Evolutionary conservation across 257 asterid species (phyloP).

Genomic region (Gardenia jasminoides): DNA sequence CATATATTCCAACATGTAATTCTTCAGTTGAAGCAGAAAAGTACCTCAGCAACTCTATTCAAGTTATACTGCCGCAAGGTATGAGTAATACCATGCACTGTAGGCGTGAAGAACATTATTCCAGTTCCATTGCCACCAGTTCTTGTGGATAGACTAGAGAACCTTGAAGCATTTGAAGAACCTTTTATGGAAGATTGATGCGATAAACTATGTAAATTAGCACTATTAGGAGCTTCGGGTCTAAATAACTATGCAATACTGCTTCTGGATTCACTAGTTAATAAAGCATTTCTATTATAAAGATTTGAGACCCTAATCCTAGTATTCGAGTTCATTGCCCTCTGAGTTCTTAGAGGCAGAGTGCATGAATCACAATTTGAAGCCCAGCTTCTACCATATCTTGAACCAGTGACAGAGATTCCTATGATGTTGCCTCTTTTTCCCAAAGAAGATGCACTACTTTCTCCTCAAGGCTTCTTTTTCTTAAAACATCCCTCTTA

Average conservation of each 20-base stretch:
- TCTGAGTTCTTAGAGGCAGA: slow-evolving; percentile 44
- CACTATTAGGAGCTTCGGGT: slow-evolving; percentile 28
- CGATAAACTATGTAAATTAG: slow-evolving; percentile 30
- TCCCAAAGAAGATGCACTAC: slow-evolving; percentile 44
- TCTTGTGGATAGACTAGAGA: slow-evolving; percentile 40
- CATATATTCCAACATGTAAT: no score
- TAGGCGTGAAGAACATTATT: slow-evolving; percentile 27
- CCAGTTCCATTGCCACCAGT: slow-evolving; percentile 32
- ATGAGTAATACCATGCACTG: slow-evolving; percentile 38
- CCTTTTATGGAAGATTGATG: slow-evolving; percentile 28
- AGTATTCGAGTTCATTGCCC: slow-evolving; percentile 33
- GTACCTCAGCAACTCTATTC: slow-evolving; percentile 73
- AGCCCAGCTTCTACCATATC: slow-evolving; percentile 32
- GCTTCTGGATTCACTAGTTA: slow-evolving; percentile 31
- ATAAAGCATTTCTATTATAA: slow-evolving; percentile 33
- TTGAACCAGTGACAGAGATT: slow-evolving; percentile 33
- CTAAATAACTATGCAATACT: slow-evolving; percentile 28
- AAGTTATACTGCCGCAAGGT: slow-evolving; percentile 45
- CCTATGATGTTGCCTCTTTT: slow-evolving; percentile 27
- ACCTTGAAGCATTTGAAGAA: slow-evolving; percentile 50
- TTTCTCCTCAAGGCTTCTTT: slow-evolving; percentile 52
- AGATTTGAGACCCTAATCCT: slow-evolving; percentile 34
- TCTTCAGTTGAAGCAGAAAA: not conserved
- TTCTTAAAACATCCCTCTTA: slow-evolving; percentile 36
- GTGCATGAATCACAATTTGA: slow-evolving; percentile 31